Evolutionary conservation across 495 filamentous ascomycete genomes (phyloP), one percentile per base, ranked within the genome.

Genomic region (Articulospora tetracladia): DNA sequence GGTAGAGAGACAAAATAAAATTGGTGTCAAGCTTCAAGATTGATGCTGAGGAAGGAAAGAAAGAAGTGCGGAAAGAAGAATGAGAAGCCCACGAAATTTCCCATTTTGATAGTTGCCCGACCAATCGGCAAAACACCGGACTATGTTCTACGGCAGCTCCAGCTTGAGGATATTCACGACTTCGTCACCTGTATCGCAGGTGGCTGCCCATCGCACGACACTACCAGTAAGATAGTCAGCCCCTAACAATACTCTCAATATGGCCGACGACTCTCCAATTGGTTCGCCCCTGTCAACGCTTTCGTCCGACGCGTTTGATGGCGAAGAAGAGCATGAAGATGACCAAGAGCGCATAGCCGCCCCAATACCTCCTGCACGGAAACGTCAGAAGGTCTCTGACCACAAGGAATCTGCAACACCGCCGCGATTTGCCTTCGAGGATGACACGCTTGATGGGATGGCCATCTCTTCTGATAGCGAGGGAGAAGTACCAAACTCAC

Each of bases 391-490:
- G 71, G 49, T 75, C 28, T 71, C 68, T 28, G 74, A 73, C 39
- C 80, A 75, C 2, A 22, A 22, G 26, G 58, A 60, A 23, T 55
- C 58, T 36, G 77, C 78, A 3, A 76, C 78, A 12, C 77, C 79
- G 11, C 70, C 74, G 30, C 58, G 71, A 12, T 60, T 58, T 53
- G 46, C 49, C 6, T 67, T 71, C n/a, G 62, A 71, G n/a, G 65
- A 68, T 23, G 59, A 56, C 25, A 36, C 51, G 7, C n/a, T n/a
- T n/a, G n/a, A n/a, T n/a, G 30, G 30, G 30, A 47, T 57, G 22
- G 39, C 86, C 24, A 88, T 98, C 64, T 96, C 91, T 46, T 89
- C 86, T 44, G 95, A 98, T 68, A 94, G 89, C 60, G 89, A 88
- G 34, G 91, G 91, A 71, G 88, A 89, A 58, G 82, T 97, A n/a